Conservation (phyloP, 352 stramenopile species). For the Aphanomyces stellatus region DNA sequence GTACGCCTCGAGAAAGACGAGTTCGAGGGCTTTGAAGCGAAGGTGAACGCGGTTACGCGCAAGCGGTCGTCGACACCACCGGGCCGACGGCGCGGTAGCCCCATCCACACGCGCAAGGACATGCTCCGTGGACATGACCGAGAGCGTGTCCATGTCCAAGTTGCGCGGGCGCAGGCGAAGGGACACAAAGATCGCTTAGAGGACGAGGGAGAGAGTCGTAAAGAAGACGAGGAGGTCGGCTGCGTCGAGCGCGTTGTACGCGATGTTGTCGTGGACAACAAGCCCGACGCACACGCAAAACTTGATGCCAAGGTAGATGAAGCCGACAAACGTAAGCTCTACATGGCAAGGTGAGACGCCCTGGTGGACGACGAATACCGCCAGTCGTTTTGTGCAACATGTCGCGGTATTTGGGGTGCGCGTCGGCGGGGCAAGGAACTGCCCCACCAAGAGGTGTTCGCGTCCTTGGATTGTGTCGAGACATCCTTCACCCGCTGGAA, state of each 20-base stretch:
- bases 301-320: slow-evolving; percentile 42
- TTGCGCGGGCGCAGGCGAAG: slow-evolving; percentile 32
- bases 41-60: slow-evolving; percentile 23
- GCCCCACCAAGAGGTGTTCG: no score
- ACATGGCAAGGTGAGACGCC: neutral
- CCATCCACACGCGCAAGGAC: slow-evolving; percentile 23
- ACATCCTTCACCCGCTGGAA: no score
- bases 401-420: no score
- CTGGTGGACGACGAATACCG: neutral
- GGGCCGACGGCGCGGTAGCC: neutral
- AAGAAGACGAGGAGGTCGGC: slow-evolving; percentile 50
- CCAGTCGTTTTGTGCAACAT: slow-evolving; percentile 5
- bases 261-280: slow-evolving; percentile 24
- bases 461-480: no score
- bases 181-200: slow-evolving; percentile 41
- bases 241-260: slow-evolving; percentile 40
- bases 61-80: neutral
- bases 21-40: slow-evolving; percentile 33
- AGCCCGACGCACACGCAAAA: slow-evolving; percentile 31
- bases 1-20: slow-evolving; percentile 38
- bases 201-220: slow-evolving; percentile 37
- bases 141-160: slow-evolving; percentile 27
- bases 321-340: slow-evolving; percentile 47
- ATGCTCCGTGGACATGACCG: slow-evolving; percentile 36
- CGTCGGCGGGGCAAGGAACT: no score